A percentile compares a stretch with the other conserved stretches of the same genome.
Evolutionary conservation across 2,329 filamentous ascomycete species (phyloP).

Genomic region (Fusarium sp.): DNA sequence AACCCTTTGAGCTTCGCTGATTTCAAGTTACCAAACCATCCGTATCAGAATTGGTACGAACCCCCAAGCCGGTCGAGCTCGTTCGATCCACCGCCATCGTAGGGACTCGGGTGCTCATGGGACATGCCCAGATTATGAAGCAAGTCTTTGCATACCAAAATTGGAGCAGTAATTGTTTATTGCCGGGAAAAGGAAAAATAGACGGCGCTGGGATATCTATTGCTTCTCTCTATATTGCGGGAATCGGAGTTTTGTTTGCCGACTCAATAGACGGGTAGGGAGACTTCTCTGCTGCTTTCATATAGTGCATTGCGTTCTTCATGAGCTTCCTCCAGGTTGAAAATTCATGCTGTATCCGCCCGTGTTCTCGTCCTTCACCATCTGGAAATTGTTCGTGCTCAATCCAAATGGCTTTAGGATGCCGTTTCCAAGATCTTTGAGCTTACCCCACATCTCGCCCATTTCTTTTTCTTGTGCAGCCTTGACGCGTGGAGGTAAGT

Average conservation of each 20-base stretch:
- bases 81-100: slow-evolving; percentile 29
- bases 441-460: slow-evolving; percentile 96
- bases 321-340: slow-evolving; percentile 43
- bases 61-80: slow-evolving; percentile 66
- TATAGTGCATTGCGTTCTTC: background rate
- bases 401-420: slow-evolving; percentile 93
- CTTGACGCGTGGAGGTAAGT: slow-evolving; percentile 76
- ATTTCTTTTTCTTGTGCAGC: slow-evolving; percentile 87
- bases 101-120: background rate
- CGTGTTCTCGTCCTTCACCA: slow-evolving; percentile 87
- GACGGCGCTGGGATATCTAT: slow-evolving; percentile 30
- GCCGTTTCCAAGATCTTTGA: slow-evolving; percentile 92
- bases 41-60: slow-evolving; percentile 84
- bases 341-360: slow-evolving; percentile 98
- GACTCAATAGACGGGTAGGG: background rate
- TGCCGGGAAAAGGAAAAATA: slow-evolving; percentile 7
- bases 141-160: background rate
- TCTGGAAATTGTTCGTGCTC: slow-evolving; percentile 94
- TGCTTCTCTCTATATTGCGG: slow-evolving; percentile 27
- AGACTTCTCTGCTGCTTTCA: background rate
- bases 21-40: slow-evolving; percentile 81
- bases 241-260: background rate
- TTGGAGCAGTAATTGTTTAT: background rate
- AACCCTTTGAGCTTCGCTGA: slow-evolving; percentile 82
- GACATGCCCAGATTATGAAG: background rate